Evolutionary conservation across 78 protist genomes (phyloP), one percentile per base, ranked within the genome.

Genomic region (Pelomyxa schiedti): DNA sequence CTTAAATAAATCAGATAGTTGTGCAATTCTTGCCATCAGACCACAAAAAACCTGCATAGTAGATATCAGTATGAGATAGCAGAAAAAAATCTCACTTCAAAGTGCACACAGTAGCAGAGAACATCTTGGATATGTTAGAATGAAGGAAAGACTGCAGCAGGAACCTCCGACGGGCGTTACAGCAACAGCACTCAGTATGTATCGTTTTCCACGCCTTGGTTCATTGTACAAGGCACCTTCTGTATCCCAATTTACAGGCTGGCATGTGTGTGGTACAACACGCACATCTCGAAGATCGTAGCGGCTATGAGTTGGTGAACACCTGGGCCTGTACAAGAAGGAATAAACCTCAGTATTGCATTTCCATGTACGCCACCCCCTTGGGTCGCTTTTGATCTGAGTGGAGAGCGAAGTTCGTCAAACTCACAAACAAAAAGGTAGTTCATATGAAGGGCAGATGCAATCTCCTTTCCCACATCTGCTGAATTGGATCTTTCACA

Each of bases 31-130:
- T 1, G 26, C 3, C 38, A 28, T 43, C 30, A 37, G 8, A 28
- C 72, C 72, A 32, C 72, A 28, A 28, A 68, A 68, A 37, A 36
- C 8, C 41, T n/a, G n/a, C n/a, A n/a, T n/a, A n/a, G n/a, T n/a
- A n/a, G n/a, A n/a, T n/a, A n/a, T n/a, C n/a, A n/a, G n/a, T n/a
- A n/a, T n/a, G n/a, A n/a, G n/a, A n/a, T n/a, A n/a, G n/a, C n/a
- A n/a, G n/a, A n/a, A n/a, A n/a, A n/a, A n/a, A n/a, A n/a, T n/a
- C n/a, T n/a, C n/a, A n/a, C n/a, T n/a, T 68, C 72, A 8, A 68
- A 52, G 41, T 68, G 72, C 37, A 68, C 36, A 24, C 69, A 65
- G 3, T 9, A 1, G 69, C 1, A 1, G 3, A 2, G n/a, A n/a
- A n/a, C n/a, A n/a, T n/a, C n/a, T n/a, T n/a, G n/a, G n/a, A n/a